Evolutionary conservation across 2,329 filamentous ascomycete genomes (phyloP), one percentile per base, ranked within the genome.

Genomic region (Sarocladium brachiariae): DNA sequence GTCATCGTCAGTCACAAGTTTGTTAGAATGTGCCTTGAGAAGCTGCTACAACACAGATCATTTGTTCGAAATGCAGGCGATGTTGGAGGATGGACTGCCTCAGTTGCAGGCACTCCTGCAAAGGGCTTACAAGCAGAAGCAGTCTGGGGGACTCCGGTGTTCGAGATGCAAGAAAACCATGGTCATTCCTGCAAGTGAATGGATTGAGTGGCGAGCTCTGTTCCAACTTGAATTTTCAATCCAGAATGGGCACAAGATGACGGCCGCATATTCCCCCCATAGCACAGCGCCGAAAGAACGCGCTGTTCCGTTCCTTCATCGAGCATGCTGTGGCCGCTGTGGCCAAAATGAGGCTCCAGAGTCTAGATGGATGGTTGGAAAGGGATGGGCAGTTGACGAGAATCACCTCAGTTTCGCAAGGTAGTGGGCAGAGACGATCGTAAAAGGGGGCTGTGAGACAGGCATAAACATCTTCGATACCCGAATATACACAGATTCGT

Each of bases 151-250:
- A 1, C 58, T 74, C 24, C 58, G 59, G 2, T 85, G 82, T 57
- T 75, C 76, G 1, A 65, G 71, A 0, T 85, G 82, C 58, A 57
- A 63, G 21, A 70, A 72, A 24, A 59, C 61, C 8, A 71, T 77
- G 3, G 65, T 81, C 6, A 66, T 77, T 19, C 76, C 81, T 2
- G 63, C 72, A 3, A 68, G 75, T 0, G 72, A 81, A 58, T 85
- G 82, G 81, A 64, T 85, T 7, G 82, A 85, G 58, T 85, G 81
- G 77, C 80, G 76, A 61, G 70, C 76, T 52, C 50, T 70, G 21
- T 49, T 25, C 19, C 14, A 47, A 16, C 24, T 31, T 4, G 27
- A 47, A 10, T 21, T 10, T 18, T 3, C 11, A 5, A 33, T 13
- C 21, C 7, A 31, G 9, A 23, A 16, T n/a, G 19, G 16, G 43